Percentiles rank a stretch among this genome's conserved stretches.
Conservation (phyloP, 306 rosid genomes). For the Ochetophila trinervis region DNA sequence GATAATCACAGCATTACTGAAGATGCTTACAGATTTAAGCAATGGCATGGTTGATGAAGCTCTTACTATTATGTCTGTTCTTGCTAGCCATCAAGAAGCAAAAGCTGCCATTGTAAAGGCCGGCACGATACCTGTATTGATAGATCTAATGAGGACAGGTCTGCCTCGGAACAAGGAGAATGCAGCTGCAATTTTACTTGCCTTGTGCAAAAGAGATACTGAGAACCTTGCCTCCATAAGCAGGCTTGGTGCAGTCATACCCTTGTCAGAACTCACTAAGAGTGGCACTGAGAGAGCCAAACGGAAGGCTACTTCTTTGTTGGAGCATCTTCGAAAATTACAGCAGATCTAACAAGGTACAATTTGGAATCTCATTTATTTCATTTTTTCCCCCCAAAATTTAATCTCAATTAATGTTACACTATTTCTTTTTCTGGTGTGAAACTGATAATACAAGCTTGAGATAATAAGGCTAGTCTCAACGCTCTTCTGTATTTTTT, state of each 20-base stretch:
- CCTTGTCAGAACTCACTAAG: conserved; percentile 69
- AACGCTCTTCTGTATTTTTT: conserved; percentile 48
- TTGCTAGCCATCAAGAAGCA: conserved; percentile 90
- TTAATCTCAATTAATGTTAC: conserved; percentile 23
- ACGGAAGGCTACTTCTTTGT: conserved; percentile 80
- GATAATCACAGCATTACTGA: conserved; percentile 62
- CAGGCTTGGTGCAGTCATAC: conserved; percentile 86
- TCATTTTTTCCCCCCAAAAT: conserved; percentile 28
- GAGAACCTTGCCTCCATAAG: conserved; percentile 75
- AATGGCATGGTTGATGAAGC: conserved; percentile 84
- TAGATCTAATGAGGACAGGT: conserved; percentile 81
- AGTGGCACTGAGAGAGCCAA: conserved; percentile 90
- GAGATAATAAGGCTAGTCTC: conserved; percentile 54
- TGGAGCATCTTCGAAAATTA: conserved; percentile 77
- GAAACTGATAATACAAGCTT: conserved; percentile 50
- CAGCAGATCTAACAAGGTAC: conserved; percentile 46
- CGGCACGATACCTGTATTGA: conserved; percentile 82
- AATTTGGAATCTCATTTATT: conserved; percentile 27
- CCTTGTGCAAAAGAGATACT: conserved; percentile 76
- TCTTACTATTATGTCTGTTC: conserved; percentile 88
- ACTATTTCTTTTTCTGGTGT: conserved; percentile 31
- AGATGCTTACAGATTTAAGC: conserved; percentile 83
- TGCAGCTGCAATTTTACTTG: conserved; percentile 81
- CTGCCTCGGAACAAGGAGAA: conserved; percentile 88
- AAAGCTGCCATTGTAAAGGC: conserved; percentile 74